Evolutionary conservation across 2,329 filamentous ascomycete genomes (phyloP), one percentile per base, ranked within the genome.

Genomic region (Aspergillus fischeri): DNA sequence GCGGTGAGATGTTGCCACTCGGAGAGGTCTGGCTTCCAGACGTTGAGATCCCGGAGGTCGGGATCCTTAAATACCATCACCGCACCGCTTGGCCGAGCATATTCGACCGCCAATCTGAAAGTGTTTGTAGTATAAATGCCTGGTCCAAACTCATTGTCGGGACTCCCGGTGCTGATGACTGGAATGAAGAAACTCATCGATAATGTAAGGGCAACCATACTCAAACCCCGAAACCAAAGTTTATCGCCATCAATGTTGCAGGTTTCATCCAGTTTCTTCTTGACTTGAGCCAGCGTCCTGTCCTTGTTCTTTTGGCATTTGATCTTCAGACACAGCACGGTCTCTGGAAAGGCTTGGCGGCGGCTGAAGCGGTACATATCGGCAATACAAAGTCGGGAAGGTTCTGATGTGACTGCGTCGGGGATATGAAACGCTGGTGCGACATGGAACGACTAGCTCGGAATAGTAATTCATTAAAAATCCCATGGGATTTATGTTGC

Each of bases 1-100:
- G 38, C 20, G 2, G 38, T 42, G 4, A 42, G 17, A 17, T n/a
- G n/a, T n/a, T 17, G 63, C 63, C 66, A 69, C 17, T 64, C 60
- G 1, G 59, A 56, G 3, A 56, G 25, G 17, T 62, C 10, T 11
- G 56, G 56, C 3, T 41, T 9, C 56, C 56, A 58, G 8, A 55
- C 38, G 14, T 20, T 20, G 8, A 58, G 41, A 35, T 24, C 38
- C 6, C 41, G 48, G 11, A 29, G 9, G 38, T 58, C 53, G 8
- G 52, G 32, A 10, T 55, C 41, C 9, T 51, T 17, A 24, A 58
- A 58, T 1, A 58, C 49, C 56, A 58, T 54, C 9, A 58, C 27
- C 10, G 52, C 56, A 2, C 56, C 56, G 17, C 20, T 47, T 3
- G 17, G 8, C 8, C 56, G 25, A 17, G 53, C 48, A 27, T 52